Base-by-base conservation (phyloP, 2,329 filamentous ascomycete species). In the Penicillium olsonii region DNA sequence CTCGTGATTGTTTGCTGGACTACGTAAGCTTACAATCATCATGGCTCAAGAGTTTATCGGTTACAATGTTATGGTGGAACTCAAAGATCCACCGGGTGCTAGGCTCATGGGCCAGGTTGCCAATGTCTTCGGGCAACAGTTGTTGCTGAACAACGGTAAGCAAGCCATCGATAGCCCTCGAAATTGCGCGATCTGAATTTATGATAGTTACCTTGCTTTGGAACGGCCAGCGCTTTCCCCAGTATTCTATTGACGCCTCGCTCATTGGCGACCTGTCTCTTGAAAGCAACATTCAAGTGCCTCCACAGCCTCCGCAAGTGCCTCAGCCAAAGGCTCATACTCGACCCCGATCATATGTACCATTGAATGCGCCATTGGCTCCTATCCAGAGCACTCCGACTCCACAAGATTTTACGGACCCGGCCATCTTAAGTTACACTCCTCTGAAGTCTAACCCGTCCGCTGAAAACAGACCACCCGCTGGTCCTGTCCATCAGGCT, bases 21-120 rank as follows among this genome's bases (percentile, higher is more conserved):
- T 26, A 19, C 8, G 10, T 29, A 34, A 41, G 35, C 29, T 45
- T 43, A 17, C 33, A 40, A 45, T 54, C 55, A 72, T 51, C 59
- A 88, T 88, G 85, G 84, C 85, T 41, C 78, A 79, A 52, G 78
- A 84, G 64, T 90, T 92, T 68, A 84, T 90, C 63, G 89, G 89
- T 54, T 81, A 89, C 68, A 84, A 86, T 52, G 89, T 94, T 72
- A 75, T 84, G 52, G 85, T 94, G 63, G 87, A 85, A 29, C 78
- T 94, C 56, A 82, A 80, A 61, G 77, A 83, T 50, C 86, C 87
- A 44, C 78, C 81, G 2, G 82, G 82, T 52, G 82, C 81, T 35
- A 77, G 82, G 61, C 74, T 92, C 42, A 83, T 84, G 53, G 90
- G 90, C 43, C 82, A 83, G 18, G 87, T 95, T 29, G 81, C 83